Evolutionary conservation across 2,329 filamentous ascomycete species (phyloP).

Genomic region (Neonectria magnoliae): DNA sequence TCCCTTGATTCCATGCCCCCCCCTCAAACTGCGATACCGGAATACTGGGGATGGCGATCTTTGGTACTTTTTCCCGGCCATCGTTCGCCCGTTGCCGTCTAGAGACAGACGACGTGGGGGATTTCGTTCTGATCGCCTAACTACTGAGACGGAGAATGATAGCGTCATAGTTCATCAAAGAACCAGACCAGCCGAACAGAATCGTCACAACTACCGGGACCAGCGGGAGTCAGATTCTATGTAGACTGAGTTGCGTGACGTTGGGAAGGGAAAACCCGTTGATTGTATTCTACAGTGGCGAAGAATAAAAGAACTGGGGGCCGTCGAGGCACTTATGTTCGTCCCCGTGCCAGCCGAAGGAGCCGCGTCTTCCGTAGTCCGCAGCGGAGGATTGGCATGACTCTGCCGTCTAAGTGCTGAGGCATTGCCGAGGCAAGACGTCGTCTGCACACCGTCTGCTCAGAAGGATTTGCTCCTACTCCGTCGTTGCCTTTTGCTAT

Average conservation of each 20-base stretch:
- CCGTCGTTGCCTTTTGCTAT: neutral
- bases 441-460: neutral
- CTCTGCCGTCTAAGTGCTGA: neutral
- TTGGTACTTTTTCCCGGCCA: neutral
- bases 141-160: slow-evolving; percentile 1
- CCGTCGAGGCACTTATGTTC: slow-evolving; percentile 18
- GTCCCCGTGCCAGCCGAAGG: slow-evolving; percentile 24
- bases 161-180: slow-evolving; percentile 17
- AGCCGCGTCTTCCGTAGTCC: slow-evolving; percentile 22
- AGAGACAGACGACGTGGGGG: neutral
- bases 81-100: neutral
- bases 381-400: neutral
- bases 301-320: slow-evolving; percentile 6
- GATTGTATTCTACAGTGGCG: slow-evolving; percentile 1
- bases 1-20: neutral
- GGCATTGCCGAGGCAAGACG: neutral
- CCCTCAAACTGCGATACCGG: neutral
- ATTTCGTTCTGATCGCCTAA: slow-evolving; percentile 16
- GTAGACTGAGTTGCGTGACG: neutral
- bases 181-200: slow-evolving; percentile 1
- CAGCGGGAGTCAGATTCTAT: neutral
- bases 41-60: neutral
- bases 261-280: slow-evolving; percentile 4
- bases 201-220: neutral
- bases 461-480: neutral